Evolutionary conservation across 1,284 basidiomycete genomes (phyloP).

Genomic region (Earliella scabrosa): DNA sequence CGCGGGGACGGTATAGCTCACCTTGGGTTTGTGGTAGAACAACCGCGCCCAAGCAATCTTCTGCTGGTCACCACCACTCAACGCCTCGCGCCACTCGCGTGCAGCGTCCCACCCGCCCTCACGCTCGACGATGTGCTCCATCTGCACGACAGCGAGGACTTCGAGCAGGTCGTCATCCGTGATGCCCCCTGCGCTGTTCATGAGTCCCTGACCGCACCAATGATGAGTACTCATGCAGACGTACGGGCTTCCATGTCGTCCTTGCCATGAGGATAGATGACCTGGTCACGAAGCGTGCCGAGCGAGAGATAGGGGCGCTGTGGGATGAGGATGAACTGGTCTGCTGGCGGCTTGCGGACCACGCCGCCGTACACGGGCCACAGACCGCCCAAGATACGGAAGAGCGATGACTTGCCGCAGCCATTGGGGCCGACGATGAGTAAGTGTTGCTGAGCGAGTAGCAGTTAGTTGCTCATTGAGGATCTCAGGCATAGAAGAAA

Average conservation of each 20-base stretch:
- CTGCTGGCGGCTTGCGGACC: conserved; percentile 91
- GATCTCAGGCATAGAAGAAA: neutral
- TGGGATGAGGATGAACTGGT: conserved; percentile 93
- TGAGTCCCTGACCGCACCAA: neutral
- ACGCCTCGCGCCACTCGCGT: conserved; percentile 91
- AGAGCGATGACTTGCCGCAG: conserved; percentile 90
- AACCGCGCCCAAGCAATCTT: conserved; percentile 97
- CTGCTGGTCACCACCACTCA: conserved; percentile 89
- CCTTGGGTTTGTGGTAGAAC: conserved; percentile 96
- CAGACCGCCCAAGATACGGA: conserved; percentile 94
- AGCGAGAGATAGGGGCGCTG: conserved; percentile 94
- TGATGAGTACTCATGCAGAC: conserved; percentile 35
- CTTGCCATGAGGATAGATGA: conserved; percentile 86
- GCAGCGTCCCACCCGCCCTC: conserved; percentile 94
- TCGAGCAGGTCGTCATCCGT: conserved; percentile 79
- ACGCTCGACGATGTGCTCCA: conserved; percentile 90
- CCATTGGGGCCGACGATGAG: conserved; percentile 94
- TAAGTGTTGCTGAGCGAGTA: conserved; percentile 71
- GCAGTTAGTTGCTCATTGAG: neutral
- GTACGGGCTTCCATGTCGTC: conserved; percentile 74
- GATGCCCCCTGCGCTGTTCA: conserved; percentile 53
- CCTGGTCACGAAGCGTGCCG: conserved; percentile 93
- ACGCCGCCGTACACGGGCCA: conserved; percentile 97
- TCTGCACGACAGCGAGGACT: conserved; percentile 83
- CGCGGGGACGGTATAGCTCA: no score